Base-by-base conservation (phyloP, 768 basidiomycete species). In the Coprinellus aureogranulatus region DNA sequence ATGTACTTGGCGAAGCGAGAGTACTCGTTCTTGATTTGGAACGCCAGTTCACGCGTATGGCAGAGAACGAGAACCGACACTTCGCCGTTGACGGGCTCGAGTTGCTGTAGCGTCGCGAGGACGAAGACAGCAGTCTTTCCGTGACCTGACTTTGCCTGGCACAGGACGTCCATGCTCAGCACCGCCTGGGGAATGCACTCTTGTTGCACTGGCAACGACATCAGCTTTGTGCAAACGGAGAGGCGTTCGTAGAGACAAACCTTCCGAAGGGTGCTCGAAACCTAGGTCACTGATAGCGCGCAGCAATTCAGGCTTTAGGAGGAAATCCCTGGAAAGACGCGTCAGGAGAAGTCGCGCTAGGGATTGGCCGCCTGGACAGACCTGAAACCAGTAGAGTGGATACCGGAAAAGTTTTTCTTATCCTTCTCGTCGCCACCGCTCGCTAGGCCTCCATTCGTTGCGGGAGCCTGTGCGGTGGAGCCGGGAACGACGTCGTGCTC, bases 11-110 rank as follows among this genome's bases (percentile, higher is more conserved):
- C 92, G 76, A 99, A 99, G 53, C 97, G 94, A 55, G 90, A 86
- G 80, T 98, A 99, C 78, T 99, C 97, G 78, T 99, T 99, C 83
- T 96, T 94, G 77, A 99, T 99, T 79, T 99, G 97, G 81, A 94
- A 99, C 52, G 97, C 97, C 59, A 99, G 83, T 80, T 99, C 97
- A 66, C 97, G 92, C 27, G 97, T 99, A 79, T 99, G 97, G 77
- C 97, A 99, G 59, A 99, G 86, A 66, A 99, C 95, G 68, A 99
- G 82, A 63, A 98, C 96, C 51, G 94, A 92, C 55, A 98, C 95
- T 75, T 98, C 95, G 72, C 97, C 97, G 67, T 96, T 90, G 60
- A 97, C 92, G 49, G 97, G 96, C 71, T 99, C 97, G 62, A 99
- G 83, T 73, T 99, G 97, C 75, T 99, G 97, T 47, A 99, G 84